A percentile compares a stretch with the other conserved stretches of the same genome.
Conservation (phyloP, 108 stramenopile species). For the Craspedostauros australis region DNA sequence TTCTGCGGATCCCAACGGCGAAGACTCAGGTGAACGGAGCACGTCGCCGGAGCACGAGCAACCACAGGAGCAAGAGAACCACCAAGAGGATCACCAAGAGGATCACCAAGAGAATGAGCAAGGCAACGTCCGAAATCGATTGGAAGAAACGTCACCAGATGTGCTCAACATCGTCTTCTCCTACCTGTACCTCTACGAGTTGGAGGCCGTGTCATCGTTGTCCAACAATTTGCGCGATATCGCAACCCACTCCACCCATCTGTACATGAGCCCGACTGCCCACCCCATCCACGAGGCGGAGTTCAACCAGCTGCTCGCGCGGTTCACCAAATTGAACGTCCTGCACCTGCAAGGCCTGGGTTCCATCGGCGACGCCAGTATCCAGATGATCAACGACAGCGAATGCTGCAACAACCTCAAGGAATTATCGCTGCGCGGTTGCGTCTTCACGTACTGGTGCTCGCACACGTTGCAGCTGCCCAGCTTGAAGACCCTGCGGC, state of each 20-base stretch:
- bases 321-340: slow-evolving; percentile 2
- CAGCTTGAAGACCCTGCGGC: not conserved
- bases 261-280: not conserved
- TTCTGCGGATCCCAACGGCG: too few relatives aligned
- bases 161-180: not conserved
- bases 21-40: too few relatives aligned
- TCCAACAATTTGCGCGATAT: not conserved
- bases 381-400: slow-evolving; percentile 11
- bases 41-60: too few relatives aligned
- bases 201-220: not conserved
- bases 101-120: too few relatives aligned
- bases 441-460: slow-evolving; percentile 14
- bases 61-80: too few relatives aligned
- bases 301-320: slow-evolving; percentile 1
- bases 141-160: not conserved
- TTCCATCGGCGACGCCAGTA: slow-evolving; percentile 11
- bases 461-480: slow-evolving; percentile 1
- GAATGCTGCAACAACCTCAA: not conserved
- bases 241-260: not conserved
- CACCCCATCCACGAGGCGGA: not conserved
- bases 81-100: too few relatives aligned
- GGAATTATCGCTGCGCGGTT: not conserved
- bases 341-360: slow-evolving; percentile 10
- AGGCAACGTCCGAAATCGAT: too few relatives aligned
- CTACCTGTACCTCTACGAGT: slow-evolving; percentile 4